Base-by-base conservation (phyloP, 495 filamentous ascomycete genomes). In the Tuber melanosporum region DNA sequence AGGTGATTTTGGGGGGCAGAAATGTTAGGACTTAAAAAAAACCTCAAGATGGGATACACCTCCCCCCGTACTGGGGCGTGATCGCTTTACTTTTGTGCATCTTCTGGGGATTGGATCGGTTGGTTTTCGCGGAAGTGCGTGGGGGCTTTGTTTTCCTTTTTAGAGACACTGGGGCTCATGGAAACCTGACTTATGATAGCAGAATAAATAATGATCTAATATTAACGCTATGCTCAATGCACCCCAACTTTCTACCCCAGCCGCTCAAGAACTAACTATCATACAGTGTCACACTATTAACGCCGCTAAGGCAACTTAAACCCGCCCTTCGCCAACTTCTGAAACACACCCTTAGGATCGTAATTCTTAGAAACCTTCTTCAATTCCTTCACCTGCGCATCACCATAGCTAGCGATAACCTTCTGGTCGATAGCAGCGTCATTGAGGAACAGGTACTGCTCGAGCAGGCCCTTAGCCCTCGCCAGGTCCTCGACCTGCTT, bases 361-460 rank as follows among this genome's bases (percentile, higher is more conserved):
- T 84, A 88, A 73, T 85, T 86, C 71, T 81, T 78, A 12, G 86
- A 85, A 17, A 85, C 77, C 44, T 36, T 49, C 78, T 78, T 82
- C 22, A 89, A 78, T 45, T 75, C 82, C 2, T 75, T 77, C 49
- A 82, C 42, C 62, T 86, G 88, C 17, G 72, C 80, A 42, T 75
- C 20, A 0, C 87, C 87, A 79, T 88, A 88, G 26, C 86, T 79
- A 7, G 74, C 69, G 46, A 87, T 84, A n/a, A 88, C 85, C 32
- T 85, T 72, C 79, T 89, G 87, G 12, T 77, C 78, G 10, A 81
- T 75, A 17, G 82, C 79, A 9, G 87, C 87, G 43, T 87, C 87
- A 41, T 88, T 88, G 78, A 82, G 77, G 71, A 84, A 85, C 9
- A 81, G 22, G 66, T 75, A 85, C 1, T 78, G 78, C 49, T 79